These are phyloP conservation scores for Leishmania tarentolae DNA, from an alignment of 208 protist genomes.

Conservation along the genomic window DNA sequence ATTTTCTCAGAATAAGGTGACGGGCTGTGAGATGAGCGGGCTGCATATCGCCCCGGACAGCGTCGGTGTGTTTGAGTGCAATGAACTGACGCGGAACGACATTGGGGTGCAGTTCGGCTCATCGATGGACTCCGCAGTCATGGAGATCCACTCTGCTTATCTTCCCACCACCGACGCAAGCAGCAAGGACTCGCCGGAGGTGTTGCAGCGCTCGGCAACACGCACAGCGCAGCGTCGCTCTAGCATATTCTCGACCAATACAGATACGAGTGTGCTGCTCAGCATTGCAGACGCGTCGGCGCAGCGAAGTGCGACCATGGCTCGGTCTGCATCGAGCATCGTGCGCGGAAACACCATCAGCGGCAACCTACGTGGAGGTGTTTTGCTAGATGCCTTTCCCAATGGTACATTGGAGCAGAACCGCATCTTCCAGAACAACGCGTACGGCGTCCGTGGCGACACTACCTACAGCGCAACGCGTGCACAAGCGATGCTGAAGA, in stretches of 20 bases:
- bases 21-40: slow-evolving; percentile 51
- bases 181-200: background rate
- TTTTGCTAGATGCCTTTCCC: slow-evolving; percentile 54
- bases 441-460: slow-evolving; percentile 74
- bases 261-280: slow-evolving; percentile 32
- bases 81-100: slow-evolving; percentile 71
- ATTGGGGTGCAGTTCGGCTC: slow-evolving; percentile 82
- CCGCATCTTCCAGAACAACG: slow-evolving; percentile 65
- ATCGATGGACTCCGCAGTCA: slow-evolving; percentile 35
- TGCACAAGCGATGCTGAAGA: slow-evolving; percentile 32
- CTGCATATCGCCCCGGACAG: slow-evolving; percentile 60
- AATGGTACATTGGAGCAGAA: slow-evolving; percentile 71
- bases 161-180: slow-evolving; percentile 4
- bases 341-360: slow-evolving; percentile 62
- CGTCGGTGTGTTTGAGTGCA: slow-evolving; percentile 48
- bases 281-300: slow-evolving; percentile 24
- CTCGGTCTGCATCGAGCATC: slow-evolving; percentile 29
- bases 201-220: background rate
- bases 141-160: slow-evolving; percentile 61
- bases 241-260: slow-evolving; percentile 6
- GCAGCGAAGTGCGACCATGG: slow-evolving; percentile 26
- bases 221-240: slow-evolving; percentile 4
- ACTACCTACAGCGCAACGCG: slow-evolving; percentile 41
- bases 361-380: slow-evolving; percentile 61
- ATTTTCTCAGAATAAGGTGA: slow-evolving; percentile 60